phyloP scores from a whole-genome alignment of 116 monocot species.

The Iris pallida region DNA sequence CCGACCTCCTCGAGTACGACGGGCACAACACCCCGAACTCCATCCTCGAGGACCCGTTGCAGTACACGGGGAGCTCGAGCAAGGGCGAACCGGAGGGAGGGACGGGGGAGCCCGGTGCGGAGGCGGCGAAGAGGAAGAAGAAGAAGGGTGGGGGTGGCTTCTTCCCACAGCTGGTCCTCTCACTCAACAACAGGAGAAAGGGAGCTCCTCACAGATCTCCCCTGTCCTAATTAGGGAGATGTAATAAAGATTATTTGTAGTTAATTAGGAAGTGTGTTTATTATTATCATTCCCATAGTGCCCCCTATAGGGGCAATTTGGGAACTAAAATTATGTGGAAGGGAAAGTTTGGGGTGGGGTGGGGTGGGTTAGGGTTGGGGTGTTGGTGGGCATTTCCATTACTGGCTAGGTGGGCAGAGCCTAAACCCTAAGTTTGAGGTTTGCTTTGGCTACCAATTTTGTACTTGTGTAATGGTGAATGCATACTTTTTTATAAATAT shows the following conservation, averaged over 20 bases:
- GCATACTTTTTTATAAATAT: constrained; percentile 2
- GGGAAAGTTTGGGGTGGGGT: background rate
- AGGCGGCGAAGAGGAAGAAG: background rate
- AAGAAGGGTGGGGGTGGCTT: constrained; percentile 14
- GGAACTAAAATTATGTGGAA: constrained; percentile 13
- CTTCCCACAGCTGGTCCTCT: constrained; percentile 74
- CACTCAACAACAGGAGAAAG: constrained; percentile 83
- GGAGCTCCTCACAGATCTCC: constrained; percentile 94
- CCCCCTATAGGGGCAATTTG: constrained; percentile 21
- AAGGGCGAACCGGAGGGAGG: constrained; percentile 19
- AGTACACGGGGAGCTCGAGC: constrained; percentile 26
- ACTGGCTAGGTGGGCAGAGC: constrained; percentile 21
- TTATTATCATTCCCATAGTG: constrained; percentile 7
- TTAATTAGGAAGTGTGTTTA: constrained; percentile 9
- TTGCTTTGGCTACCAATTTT: constrained; percentile 54
- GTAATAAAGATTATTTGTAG: background rate
- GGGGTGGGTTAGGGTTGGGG: too few relatives aligned
- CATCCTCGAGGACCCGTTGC: constrained; percentile 63
- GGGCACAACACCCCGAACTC: constrained; percentile 67
- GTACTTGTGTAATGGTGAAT: constrained; percentile 56
- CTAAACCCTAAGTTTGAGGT: constrained; percentile 17
- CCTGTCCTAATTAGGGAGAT: constrained; percentile 34
- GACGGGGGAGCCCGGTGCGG: too few relatives aligned
- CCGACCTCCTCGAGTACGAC: constrained; percentile 38
- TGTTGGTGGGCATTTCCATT: constrained; percentile 29